Conservation (phyloP, 345 rosid genomes). For the Theobroma cacao region DNA sequence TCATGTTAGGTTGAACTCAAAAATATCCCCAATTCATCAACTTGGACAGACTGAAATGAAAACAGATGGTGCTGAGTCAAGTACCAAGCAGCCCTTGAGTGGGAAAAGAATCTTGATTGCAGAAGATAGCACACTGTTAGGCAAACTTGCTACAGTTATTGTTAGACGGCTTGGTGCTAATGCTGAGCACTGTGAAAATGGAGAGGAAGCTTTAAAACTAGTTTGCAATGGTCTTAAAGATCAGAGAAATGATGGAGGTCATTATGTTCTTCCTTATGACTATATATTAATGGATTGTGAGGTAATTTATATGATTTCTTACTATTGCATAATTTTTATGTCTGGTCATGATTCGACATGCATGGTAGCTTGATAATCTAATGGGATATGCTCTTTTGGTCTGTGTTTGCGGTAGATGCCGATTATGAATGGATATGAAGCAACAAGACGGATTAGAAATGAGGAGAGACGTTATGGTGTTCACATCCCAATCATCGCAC, state of each 20-base stretch:
- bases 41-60: slow-evolving; percentile 17
- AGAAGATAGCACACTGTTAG: slow-evolving; percentile 40
- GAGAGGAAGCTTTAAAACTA: slow-evolving; percentile 49
- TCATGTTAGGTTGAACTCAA: neutral
- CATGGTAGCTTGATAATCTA: neutral
- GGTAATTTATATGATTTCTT: slow-evolving; percentile 31
- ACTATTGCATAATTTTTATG: neutral
- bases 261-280: slow-evolving; percentile 44
- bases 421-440: slow-evolving; percentile 73
- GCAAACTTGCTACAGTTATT: slow-evolving; percentile 17
- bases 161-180: slow-evolving; percentile 52
- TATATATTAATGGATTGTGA: slow-evolving; percentile 83
- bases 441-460: slow-evolving; percentile 54
- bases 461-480: slow-evolving; percentile 46
- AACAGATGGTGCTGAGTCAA: neutral
- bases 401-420: slow-evolving; percentile 45
- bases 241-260: slow-evolving; percentile 19
- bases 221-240: slow-evolving; percentile 32
- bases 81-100: slow-evolving; percentile 25
- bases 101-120: slow-evolving; percentile 66
- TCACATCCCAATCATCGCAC: slow-evolving; percentile 66
- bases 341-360: neutral
- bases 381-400: neutral
- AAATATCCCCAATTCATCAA: neutral
- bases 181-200: slow-evolving; percentile 43